These are phyloP conservation scores for Penicillium bialowiezense DNA, from an alignment of 495 filamentous ascomycete species.

Conservation along the genomic window DNA sequence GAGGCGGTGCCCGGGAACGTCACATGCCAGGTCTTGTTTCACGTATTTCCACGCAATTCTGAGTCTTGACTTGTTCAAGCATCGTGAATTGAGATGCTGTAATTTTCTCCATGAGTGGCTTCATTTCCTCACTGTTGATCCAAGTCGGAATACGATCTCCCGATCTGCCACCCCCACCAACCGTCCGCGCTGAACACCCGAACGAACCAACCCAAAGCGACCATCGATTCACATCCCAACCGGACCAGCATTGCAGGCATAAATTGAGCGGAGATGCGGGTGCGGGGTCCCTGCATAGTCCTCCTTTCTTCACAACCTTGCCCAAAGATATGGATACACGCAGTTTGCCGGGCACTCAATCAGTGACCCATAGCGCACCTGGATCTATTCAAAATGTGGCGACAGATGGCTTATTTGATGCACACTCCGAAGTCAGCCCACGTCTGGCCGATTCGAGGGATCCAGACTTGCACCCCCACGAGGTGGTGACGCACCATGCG, in stretches of 20 bases:
- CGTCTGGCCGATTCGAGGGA: neutral
- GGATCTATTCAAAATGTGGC: neutral
- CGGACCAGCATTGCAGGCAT: conserved; percentile 12
- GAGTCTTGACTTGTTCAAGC: conserved; percentile 1
- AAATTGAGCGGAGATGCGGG: conserved; percentile 21
- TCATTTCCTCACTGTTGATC: conserved; percentile 71
- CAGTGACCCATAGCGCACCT: conserved; percentile 6
- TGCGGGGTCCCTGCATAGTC: conserved; percentile 24
- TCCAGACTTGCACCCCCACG: neutral
- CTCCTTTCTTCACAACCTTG: conserved; percentile 24
- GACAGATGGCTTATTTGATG: neutral
- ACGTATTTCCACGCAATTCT: neutral
- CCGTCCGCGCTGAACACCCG: conserved; percentile 11
- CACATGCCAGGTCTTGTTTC: conserved; percentile 21
- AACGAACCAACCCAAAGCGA: conserved; percentile 16
- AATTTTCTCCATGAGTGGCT: conserved; percentile 60
- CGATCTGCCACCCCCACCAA: conserved; percentile 52
- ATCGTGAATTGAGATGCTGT: conserved; percentile 14
- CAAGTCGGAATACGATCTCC: conserved; percentile 74
- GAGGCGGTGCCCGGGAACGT: conserved; percentile 12
- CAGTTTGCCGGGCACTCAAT: conserved; percentile 16
- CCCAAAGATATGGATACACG: conserved; percentile 30
- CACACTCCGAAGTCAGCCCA: neutral
- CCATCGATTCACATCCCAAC: conserved; percentile 2
- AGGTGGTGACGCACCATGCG: neutral